Conservation (phyloP, 1,284 basidiomycete species). For the Tremellales sp. region DNA sequence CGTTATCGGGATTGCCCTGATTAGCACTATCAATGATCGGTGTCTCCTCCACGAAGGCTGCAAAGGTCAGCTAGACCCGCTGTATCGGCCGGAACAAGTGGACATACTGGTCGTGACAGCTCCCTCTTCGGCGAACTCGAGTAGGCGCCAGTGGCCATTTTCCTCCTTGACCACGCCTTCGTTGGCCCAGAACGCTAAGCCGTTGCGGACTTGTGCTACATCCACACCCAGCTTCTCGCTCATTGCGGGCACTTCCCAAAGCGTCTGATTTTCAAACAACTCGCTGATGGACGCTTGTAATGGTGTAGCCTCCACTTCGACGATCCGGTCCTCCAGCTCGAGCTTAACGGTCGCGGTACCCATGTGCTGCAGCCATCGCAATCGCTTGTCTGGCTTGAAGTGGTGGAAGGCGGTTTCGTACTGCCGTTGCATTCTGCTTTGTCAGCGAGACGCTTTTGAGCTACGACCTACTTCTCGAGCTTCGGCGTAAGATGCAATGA, state of each 20-base stretch:
- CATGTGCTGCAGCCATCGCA: slow-evolving; percentile 79
- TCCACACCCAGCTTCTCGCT: slow-evolving; percentile 60
- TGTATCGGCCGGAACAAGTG: not conserved
- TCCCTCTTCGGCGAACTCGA: slow-evolving; percentile 59
- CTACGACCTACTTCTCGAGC: slow-evolving; percentile 61
- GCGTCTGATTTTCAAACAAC: slow-evolving; percentile 69
- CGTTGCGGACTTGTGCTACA: slow-evolving; percentile 64
- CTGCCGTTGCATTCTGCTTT: slow-evolving; percentile 61
- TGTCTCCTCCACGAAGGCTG: slow-evolving; percentile 5
- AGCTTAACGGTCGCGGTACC: slow-evolving; percentile 75
- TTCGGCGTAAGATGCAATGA: slow-evolving; percentile 76
- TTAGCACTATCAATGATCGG: slow-evolving; percentile 3
- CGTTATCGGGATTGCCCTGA: slow-evolving; percentile 4
- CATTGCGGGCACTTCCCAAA: slow-evolving; percentile 54
- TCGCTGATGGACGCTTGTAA: slow-evolving; percentile 86
- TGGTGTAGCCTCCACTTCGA: slow-evolving; percentile 73
- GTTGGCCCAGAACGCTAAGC: slow-evolving; percentile 76
- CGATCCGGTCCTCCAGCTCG: slow-evolving; percentile 69
- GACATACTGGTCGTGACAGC: not conserved
- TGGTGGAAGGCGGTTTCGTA: slow-evolving; percentile 71
- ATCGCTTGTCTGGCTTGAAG: slow-evolving; percentile 84
- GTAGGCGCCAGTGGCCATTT: slow-evolving; percentile 25
- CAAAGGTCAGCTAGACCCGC: not conserved
- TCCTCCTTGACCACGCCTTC: slow-evolving; percentile 68
- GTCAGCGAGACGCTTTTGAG: not conserved